Evolutionary conservation across 75 land plant genomes (phyloP).

Genomic region (Cryptomeria japonica): DNA sequence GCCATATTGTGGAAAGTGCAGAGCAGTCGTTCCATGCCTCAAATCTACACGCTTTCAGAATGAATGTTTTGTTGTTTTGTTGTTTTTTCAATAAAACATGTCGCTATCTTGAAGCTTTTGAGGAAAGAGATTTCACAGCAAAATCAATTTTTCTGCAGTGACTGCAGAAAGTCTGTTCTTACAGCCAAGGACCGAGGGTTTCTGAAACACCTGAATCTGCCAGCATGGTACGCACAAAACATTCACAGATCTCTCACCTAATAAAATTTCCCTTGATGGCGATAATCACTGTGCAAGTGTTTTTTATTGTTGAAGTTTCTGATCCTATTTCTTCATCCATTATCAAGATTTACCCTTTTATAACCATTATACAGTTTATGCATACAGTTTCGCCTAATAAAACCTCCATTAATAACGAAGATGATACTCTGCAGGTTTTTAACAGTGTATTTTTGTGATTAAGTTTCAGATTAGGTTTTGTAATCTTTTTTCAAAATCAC

Average conservation of each 20-base stretch:
- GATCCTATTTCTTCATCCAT: too few species aligned
- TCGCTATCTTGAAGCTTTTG: background rate
- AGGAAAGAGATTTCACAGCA: background rate
- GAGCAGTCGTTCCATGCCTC: background rate
- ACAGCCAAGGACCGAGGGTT: background rate
- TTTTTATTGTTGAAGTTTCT: too few species aligned
- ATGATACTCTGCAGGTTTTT: too few species aligned
- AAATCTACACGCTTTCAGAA: background rate
- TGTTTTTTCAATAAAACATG: background rate
- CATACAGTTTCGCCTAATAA: too few species aligned
- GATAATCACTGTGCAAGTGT: too few species aligned
- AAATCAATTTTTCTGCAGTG: background rate
- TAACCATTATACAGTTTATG: too few species aligned
- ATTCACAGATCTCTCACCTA: background rate
- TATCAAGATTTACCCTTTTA: too few species aligned
- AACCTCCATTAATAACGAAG: too few species aligned
- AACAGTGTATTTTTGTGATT: too few species aligned
- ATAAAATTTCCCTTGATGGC: too few species aligned
- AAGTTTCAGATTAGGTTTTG: too few species aligned
- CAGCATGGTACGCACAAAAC: background rate
- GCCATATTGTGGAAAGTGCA: background rate
- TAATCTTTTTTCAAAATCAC: too few species aligned
- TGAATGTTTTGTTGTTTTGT: background rate
- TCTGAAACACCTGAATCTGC: constrained; percentile 1
- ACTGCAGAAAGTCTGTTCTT: background rate